Evolutionary conservation across 2,329 filamentous ascomycete species (phyloP), one percentile per base, ranked within the genome.

Genomic region (Diaporthe citrichinensis): DNA sequence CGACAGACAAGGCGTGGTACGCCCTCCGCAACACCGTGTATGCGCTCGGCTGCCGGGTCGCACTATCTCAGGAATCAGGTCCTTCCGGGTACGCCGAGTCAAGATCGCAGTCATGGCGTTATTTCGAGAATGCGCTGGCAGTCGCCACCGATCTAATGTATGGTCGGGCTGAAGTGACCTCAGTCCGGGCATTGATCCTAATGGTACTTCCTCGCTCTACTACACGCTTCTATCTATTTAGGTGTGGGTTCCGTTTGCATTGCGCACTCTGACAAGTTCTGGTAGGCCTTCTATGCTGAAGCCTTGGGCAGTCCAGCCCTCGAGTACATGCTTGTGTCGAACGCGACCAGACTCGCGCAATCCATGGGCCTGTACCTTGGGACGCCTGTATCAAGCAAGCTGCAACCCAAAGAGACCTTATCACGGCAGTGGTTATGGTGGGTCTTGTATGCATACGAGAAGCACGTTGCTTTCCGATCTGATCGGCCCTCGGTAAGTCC

Each of bases 391-490:
- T 1, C n/a, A 14, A 62, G 58, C 55, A 73, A 57, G 12, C 36
- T 62, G 8, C 14, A 39, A 20, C n/a, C 44, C 36, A 71, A 73
- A 49, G 74, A 79, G 36, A 49, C 73, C 23, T 28, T 67, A 39
- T 69, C 76, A 25, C 73, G 78, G 31, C 78, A 74, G 20, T 78
- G 77, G 75, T 39, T 78, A 6, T 79, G 77, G 59, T 79, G 78
- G 78, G 59, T 69, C 2, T 55, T 79, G 9, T 79, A 79, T 31
- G 39, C 55, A n/a, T 77, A 76, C 58, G 78, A 78, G 28, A 79
- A 78, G 67, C 74, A 77, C n/a, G 73, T 79, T 20, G 68, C 77
- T 2, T 76, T 67, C 41, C 69, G 75, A 53, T 79, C 76, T 5
- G 77, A 78, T n/a, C 68, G 77, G 8, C 74, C 78, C 46, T 78